A percentile compares a stretch with the other conserved stretches of the same genome.
phyloP scores from a whole-genome alignment of 176 grass and related monocot genomes.

The Bolboschoenus planiculmis region DNA sequence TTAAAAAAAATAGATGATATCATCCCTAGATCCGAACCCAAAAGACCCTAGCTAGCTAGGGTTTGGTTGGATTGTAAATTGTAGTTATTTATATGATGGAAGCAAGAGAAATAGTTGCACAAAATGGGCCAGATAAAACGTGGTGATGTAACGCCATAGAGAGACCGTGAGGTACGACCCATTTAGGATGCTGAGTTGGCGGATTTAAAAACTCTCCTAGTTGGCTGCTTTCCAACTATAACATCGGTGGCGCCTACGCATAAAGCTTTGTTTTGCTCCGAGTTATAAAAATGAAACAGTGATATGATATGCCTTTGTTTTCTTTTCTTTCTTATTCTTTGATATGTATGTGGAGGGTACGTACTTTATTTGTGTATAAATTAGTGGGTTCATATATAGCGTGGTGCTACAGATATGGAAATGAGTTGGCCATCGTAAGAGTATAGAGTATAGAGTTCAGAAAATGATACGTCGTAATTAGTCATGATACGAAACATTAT shows the following conservation, averaged over 20 bases:
- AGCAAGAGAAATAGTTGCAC: background rate
- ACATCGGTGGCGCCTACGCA: background rate
- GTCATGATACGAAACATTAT: no score
- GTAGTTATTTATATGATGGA: background rate
- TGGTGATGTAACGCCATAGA: constrained; percentile 9
- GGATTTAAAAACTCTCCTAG: background rate
- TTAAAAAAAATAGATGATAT: no score
- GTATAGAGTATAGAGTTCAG: no score
- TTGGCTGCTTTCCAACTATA: background rate
- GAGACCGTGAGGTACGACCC: constrained; percentile 1
- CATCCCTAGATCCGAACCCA: background rate
- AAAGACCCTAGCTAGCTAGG: background rate
- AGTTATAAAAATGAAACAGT: background rate
- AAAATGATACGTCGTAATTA: no score
- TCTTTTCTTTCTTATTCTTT: background rate
- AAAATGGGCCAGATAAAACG: constrained; percentile 10
- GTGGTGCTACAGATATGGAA: background rate
- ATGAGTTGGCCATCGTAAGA: no score
- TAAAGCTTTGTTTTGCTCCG: background rate
- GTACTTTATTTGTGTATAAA: background rate
- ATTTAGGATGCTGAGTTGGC: background rate
- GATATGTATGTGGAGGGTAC: background rate
- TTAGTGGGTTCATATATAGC: background rate
- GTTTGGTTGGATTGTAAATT: no score
- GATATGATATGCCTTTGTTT: constrained; percentile 1